A percentile compares a stretch with the other conserved stretches of the same genome.
These are phyloP conservation scores for Phaeosphaeriaceae sp. DNA, from an alignment of 2,329 filamentous ascomycete species.

Conservation along the genomic window DNA sequence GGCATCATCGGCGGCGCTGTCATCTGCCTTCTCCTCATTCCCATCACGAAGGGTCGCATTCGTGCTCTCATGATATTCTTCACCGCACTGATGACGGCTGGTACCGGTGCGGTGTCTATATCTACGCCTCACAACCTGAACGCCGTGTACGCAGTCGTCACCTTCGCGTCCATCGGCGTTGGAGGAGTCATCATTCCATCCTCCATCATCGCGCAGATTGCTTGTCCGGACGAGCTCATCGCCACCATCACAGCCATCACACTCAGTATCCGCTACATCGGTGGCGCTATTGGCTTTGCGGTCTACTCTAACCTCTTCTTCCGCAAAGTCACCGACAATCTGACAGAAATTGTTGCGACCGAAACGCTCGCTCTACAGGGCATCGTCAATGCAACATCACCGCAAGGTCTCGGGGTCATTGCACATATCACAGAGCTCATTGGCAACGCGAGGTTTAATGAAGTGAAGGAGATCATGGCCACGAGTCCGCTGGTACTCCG, in stretches of 20 bases:
- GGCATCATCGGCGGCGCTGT: constrained; percentile 68
- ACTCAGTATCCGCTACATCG: constrained; percentile 72
- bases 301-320: constrained; percentile 50
- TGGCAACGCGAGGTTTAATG: constrained; percentile 37
- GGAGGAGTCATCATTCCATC: constrained; percentile 73
- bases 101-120: constrained; percentile 62
- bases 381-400: constrained; percentile 47
- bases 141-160: constrained; percentile 64
- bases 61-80: constrained; percentile 66
- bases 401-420: constrained; percentile 58
- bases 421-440: constrained; percentile 53
- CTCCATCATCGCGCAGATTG: constrained; percentile 72
- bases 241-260: constrained; percentile 73
- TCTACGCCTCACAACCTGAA: constrained; percentile 61
- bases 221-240: constrained; percentile 74
- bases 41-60: constrained; percentile 64
- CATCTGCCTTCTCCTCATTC: constrained; percentile 65
- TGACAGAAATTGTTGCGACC: constrained; percentile 31
- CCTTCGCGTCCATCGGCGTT: constrained; percentile 68
- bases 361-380: constrained; percentile 58
- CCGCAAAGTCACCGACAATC: constrained; percentile 27
- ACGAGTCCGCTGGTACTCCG: constrained; percentile 52
- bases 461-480: constrained; percentile 57
- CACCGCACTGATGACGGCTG: constrained; percentile 70
- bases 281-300: constrained; percentile 70